A percentile compares a stretch with the other conserved stretches of the same genome.
phyloP scores from a whole-genome alignment of 805 yeast species.

The Metschnikowia santaceciliae region DNA sequence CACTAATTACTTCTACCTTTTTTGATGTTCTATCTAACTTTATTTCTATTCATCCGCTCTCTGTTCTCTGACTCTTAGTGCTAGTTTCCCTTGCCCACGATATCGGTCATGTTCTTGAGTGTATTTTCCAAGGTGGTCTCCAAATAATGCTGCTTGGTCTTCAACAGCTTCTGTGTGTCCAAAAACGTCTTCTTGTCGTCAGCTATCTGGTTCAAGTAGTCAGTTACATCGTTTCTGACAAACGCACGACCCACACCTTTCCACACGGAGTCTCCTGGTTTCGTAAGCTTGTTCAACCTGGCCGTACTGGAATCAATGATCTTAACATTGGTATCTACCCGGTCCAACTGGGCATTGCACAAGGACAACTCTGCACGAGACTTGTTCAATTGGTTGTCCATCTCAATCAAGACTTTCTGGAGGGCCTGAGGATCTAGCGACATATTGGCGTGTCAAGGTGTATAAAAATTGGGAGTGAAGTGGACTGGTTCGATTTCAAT shows the following conservation, averaged over 20 bases:
- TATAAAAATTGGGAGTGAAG: no score
- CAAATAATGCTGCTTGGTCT: slow-evolving; percentile 67
- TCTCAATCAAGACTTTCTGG: slow-evolving; percentile 56
- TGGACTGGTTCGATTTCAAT: no score
- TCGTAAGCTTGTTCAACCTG: slow-evolving; percentile 45
- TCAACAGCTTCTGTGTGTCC: slow-evolving; percentile 58
- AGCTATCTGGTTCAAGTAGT: slow-evolving; percentile 47
- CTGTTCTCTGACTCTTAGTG: no score
- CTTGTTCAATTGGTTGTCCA: slow-evolving; percentile 60
- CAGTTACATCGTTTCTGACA: slow-evolving; percentile 40
- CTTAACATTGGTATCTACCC: slow-evolving; percentile 47
- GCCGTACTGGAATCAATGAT: slow-evolving; percentile 53
- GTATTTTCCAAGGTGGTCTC: slow-evolving; percentile 77
- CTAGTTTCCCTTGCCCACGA: slow-evolving; percentile 22
- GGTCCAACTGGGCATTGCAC: slow-evolving; percentile 49
- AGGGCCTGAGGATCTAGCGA: slow-evolving; percentile 45
- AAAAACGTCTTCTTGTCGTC: slow-evolving; percentile 50
- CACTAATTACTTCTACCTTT: no score
- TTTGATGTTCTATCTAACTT: no score
- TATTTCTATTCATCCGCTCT: no score
- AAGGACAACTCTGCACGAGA: slow-evolving; percentile 57
- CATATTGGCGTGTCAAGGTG: slow-evolving; percentile 20
- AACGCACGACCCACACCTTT: slow-evolving; percentile 81
- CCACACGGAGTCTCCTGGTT: slow-evolving; percentile 57
- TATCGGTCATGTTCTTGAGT: slow-evolving; percentile 54